Evolutionary conservation across 2,329 filamentous ascomycete species (phyloP), one percentile per base, ranked within the genome.

Genomic region (Pestalotiopsis sp.): DNA sequence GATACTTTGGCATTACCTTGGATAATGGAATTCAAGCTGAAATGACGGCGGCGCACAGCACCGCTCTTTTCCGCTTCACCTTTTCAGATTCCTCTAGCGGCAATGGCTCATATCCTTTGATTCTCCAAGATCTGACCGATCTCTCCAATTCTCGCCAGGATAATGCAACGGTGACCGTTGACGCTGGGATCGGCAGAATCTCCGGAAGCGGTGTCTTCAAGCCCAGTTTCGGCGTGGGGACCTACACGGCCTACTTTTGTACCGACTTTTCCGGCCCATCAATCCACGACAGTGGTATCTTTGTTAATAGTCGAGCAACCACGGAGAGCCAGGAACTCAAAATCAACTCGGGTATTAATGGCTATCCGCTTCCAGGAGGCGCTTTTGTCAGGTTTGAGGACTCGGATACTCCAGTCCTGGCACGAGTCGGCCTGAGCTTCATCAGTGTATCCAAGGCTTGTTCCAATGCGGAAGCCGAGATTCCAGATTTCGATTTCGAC

Each of bases 391-490:
- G 88, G 58, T 93, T 93, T 73, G 77, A 86, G 17, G 81, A 84
- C 0, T 77, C 75, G 0, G 78, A 84, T 57, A 81, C 82, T 2
- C 85, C 86, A 2, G 85, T 94, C n/a, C 77, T 87, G 7, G 91
- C 86, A 12, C 86, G 92, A 39, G 89, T 92, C 5, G 91, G 91
- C 0, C 81, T 92, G 7, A 93, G 91, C 71, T 92, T 93, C 77
- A 89, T 93, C 73, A 91, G 88, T 75, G 80, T 82, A 2, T 83
- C 86, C 0, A 87, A 90, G 76, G 92, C 92, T 1, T 95, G 92
- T 74, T 76, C 83, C 6, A 92, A 91, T 74, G 92, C 89, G 0
- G 90, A 93, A 76, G 80, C 75, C 0, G 92, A 94, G 73, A 90
- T 93, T n/a, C 89, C 92, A 0, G 79, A 86, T 17, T 92, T 88